Evolutionary conservation across 2,329 filamentous ascomycete genomes (phyloP).

Genomic region (Pezicula neosporulosa): DNA sequence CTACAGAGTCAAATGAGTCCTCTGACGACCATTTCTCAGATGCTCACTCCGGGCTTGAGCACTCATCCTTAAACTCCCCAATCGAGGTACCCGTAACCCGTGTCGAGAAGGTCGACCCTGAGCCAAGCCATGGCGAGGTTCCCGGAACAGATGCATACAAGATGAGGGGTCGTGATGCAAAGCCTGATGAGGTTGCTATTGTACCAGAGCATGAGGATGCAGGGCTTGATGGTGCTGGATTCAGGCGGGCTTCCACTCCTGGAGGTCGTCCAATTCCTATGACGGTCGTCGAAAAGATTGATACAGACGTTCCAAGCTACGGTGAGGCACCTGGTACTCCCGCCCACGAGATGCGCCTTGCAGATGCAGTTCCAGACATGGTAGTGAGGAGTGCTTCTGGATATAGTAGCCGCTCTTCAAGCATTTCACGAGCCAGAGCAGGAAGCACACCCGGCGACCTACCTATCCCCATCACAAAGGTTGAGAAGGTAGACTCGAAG

Average conservation of each 20-base stretch:
- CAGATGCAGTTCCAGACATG: conserved; percentile 58
- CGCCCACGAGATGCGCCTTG: conserved; percentile 50
- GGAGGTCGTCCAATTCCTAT: conserved; percentile 46
- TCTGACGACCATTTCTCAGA: conserved; percentile 70
- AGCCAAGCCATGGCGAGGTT: conserved; percentile 57
- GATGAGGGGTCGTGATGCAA: conserved; percentile 52
- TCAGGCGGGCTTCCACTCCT: conserved; percentile 14
- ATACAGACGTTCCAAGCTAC: conserved; percentile 48
- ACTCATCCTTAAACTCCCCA: conserved; percentile 42
- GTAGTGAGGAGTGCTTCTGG: conserved; percentile 42
- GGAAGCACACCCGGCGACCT: conserved; percentile 27
- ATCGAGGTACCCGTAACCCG: conserved; percentile 49
- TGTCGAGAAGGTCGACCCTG: conserved; percentile 55
- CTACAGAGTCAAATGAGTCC: conserved; percentile 48
- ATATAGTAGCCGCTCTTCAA: conserved; percentile 15
- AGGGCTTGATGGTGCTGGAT: background rate
- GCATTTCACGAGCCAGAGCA: conserved; percentile 18
- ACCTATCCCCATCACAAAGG: conserved; percentile 55
- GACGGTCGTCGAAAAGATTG: conserved; percentile 55
- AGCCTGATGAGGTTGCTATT: conserved; percentile 55
- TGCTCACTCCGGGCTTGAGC: conserved; percentile 50
- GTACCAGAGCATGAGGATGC: conserved; percentile 12
- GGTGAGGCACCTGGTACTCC: conserved; percentile 60
- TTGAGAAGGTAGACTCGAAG: conserved; percentile 54
- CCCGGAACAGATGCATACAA: conserved; percentile 57